Base-by-base conservation (phyloP, 768 basidiomycete genomes). In the Sporobolomyces pararoseus region DNA sequence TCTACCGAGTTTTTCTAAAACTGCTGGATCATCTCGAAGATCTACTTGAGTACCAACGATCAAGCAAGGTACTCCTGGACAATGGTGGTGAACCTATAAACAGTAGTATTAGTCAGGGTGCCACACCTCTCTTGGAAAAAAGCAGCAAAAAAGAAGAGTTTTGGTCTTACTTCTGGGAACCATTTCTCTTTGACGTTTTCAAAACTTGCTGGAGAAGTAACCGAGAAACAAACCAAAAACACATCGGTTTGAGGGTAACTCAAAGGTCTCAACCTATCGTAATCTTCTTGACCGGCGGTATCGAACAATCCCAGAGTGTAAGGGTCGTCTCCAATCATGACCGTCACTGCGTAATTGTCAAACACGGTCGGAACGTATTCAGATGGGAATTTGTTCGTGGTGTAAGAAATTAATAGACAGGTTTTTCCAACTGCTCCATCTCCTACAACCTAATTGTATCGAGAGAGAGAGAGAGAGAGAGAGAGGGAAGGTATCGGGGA, bases 101-200 rank as follows among this genome's bases (percentile, higher is more conserved):
- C 31, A n/a, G 7, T n/a, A 25, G 39, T 42, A 14, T 53, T 27
- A 53, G 16, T 62, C 44, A 23, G 27, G n/a, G 31, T 50, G 39
- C 17, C 39, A 42, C 10, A 10, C 39, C 39, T 42, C 17, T 29
- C n/a, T 39, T 3, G 12, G 13, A 21, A 6, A 53, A 62, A 42
- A 23, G 46, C 13, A 23, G 21, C 13, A 47, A 47, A 47, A 21
- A 23, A 47, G 31, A 17, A 21, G 53, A 17, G 49, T 37, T 32
- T n/a, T n/a, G 16, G 59, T 61, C 63, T 42, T 32, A 75, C 76
- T 83, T 99, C 96, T 7, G 96, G 96, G 85, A 98, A 96, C 96
- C 96, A 99, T 81, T 99, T 99, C 83, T 99, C 96, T 86, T 96
- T 98, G 78, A 99, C 95, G 88, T 99, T 98, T 82, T 99, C 96